phyloP scores from a whole-genome alignment of 371 early-diverging fungal genomes.

The Fennellomyces sp. region DNA sequence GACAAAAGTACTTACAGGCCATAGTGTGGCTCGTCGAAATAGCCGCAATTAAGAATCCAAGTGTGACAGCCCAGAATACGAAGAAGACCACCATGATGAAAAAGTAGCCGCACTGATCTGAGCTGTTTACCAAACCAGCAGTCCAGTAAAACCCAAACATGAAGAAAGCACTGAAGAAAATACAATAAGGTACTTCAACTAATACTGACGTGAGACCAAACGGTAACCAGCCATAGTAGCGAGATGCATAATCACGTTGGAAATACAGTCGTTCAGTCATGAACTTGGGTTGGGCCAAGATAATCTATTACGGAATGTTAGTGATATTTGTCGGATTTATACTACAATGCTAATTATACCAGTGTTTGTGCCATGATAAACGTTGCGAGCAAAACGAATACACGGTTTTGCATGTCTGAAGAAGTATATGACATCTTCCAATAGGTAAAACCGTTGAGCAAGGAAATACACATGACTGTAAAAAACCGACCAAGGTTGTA shows the following conservation, averaged over 20 bases:
- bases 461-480: conserved; percentile 39
- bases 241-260: conserved; percentile 65
- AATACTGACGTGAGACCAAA: conserved; percentile 54
- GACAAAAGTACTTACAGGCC: conserved; percentile 24
- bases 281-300: conserved; percentile 57
- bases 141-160: conserved; percentile 69
- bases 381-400: conserved; percentile 73
- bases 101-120: conserved; percentile 54
- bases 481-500: conserved; percentile 62
- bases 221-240: conserved; percentile 67
- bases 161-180: conserved; percentile 49
- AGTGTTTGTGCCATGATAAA: conserved; percentile 53
- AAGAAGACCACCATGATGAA: conserved; percentile 59
- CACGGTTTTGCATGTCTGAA: conserved; percentile 63
- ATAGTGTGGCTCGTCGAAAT: conserved; percentile 32
- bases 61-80: conserved; percentile 61
- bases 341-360: not conserved
- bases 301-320: conserved; percentile 9
- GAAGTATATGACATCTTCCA: conserved; percentile 51
- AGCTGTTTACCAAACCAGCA: conserved; percentile 52
- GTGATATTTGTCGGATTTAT: not conserved
- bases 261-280: conserved; percentile 66
- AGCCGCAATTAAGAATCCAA: conserved; percentile 66
- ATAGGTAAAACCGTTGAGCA: conserved; percentile 59
- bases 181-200: conserved; percentile 56